A percentile compares a stretch with the other conserved stretches of the same genome.
Evolutionary conservation across 2,329 filamentous ascomycete species (phyloP).

Genomic region (Aspergillus pseudoviridinutans): DNA sequence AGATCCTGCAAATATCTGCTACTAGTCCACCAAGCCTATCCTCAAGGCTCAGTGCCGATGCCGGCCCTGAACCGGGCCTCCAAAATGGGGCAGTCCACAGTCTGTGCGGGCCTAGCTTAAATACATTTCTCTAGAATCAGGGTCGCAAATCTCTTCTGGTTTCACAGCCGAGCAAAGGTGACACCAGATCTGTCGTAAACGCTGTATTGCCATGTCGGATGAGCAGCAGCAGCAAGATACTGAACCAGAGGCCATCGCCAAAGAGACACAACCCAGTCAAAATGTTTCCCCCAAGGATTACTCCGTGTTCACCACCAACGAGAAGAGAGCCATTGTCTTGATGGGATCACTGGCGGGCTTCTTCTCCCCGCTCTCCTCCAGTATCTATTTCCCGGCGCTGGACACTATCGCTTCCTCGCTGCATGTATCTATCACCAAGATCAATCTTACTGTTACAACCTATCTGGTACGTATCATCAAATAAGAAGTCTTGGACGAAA

Average conservation of each 20-base stretch:
- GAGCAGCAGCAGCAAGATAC: not conserved
- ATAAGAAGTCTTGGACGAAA: not conserved
- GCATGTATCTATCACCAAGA: slow-evolving; percentile 37
- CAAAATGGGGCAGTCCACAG: not conserved
- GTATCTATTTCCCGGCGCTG: slow-evolving; percentile 36
- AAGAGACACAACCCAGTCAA: not conserved
- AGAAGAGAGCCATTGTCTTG: slow-evolving; percentile 20
- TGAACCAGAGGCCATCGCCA: not conserved
- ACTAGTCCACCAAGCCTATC: not conserved
- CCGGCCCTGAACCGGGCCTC: not conserved
- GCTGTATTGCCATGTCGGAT: not conserved
- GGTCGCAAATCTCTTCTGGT: not conserved
- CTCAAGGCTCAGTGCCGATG: not conserved
- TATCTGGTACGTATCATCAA: slow-evolving; percentile 38
- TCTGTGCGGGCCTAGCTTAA: not conserved
- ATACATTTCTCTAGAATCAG: not conserved
- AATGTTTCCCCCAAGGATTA: slow-evolving; percentile 37
- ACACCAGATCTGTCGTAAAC: not conserved
- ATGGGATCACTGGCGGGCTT: slow-evolving; percentile 24
- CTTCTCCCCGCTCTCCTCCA: slow-evolving; percentile 33
- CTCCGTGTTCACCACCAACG: slow-evolving; percentile 21
- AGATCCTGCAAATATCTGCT: not conserved
- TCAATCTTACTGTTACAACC: slow-evolving; percentile 51
- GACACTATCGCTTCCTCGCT: slow-evolving; percentile 36
- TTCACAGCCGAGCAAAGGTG: not conserved